Evolutionary conservation across 345 rosid genomes (phyloP), one percentile per base, ranked within the genome.

Genomic region (Crucihimalaya himalaica): DNA sequence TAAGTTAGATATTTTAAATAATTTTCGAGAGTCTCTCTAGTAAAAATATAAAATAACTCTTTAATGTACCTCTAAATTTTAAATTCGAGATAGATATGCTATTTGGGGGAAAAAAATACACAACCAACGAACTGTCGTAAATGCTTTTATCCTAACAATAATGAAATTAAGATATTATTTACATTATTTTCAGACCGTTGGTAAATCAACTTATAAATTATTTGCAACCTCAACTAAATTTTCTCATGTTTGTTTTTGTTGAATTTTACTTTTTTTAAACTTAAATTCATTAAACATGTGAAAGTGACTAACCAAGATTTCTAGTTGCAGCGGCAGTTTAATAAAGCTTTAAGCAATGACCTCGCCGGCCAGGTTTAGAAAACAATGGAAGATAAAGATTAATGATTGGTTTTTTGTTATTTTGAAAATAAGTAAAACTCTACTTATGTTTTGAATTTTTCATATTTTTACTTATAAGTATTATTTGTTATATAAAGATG

Each of bases 261-360:
- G 4, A 29, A 10, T 29, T 23, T 25, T 42, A 63, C 0, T 11
- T 18, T 14, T 16, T 11, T 19, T 19, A 23, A 37, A 37, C 8
- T 10, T 16, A 5, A 27, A 60, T 2, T 37, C 61, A 71, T 50
- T 13, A 39, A 62, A 51, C 53, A 29, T 52, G 27, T 29, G 70
- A 63, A 51, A 53, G 27, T 65, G 35, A 60, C 51, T 42, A 28
- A 63, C 63, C 63, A 40, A 23, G 14, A 31, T 31, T 29, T 61
- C 7, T 25, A 60, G 46, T 7, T 23, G 18, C 42, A 10, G 21
- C 9, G 9, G 34, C 21, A 16, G 28, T 50, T 39, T 71, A 61
- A 58, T 58, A 19, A 58, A 34, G 16, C 68, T 61, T 62, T 20
- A 51, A 62, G 69, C 76, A 53, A 53, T 37, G 61, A 16, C 25